phyloP scores from a whole-genome alignment of 345 rosid genomes.

The Triadica sebifera region DNA sequence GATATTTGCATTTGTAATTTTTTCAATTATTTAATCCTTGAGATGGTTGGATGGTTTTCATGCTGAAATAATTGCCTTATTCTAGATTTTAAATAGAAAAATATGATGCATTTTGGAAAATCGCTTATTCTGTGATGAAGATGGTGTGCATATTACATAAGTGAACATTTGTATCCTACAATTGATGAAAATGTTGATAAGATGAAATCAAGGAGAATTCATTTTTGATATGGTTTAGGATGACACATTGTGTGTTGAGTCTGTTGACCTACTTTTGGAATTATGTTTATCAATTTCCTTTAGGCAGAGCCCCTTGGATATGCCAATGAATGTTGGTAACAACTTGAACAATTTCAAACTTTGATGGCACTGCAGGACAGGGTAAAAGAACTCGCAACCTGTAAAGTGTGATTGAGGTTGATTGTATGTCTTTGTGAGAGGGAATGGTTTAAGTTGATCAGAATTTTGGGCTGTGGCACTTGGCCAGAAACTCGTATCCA shows the following conservation, averaged over 20 bases:
- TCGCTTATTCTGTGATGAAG: not conserved
- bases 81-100: not conserved
- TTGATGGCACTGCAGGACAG: not conserved
- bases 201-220: not conserved
- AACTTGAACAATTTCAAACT: not conserved
- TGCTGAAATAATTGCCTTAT: not conserved
- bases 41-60: not conserved
- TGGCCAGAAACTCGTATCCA: too few species aligned
- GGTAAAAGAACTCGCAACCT: not conserved
- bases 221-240: not conserved
- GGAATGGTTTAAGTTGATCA: not conserved
- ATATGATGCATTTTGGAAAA: not conserved
- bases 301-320: not conserved
- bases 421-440: not conserved
- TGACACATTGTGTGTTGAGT: not conserved
- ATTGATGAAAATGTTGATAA: not conserved
- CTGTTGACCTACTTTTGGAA: not conserved
- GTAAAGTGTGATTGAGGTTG: not conserved
- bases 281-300: not conserved
- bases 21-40: not conserved
- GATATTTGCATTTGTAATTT: not conserved
- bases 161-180: not conserved
- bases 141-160: not conserved
- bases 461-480: not conserved
- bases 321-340: not conserved